Percentiles rank a stretch among this genome's conserved stretches.
Evolutionary conservation across 1,284 basidiomycete genomes (phyloP).

Genomic region (Trichosporon sp.): DNA sequence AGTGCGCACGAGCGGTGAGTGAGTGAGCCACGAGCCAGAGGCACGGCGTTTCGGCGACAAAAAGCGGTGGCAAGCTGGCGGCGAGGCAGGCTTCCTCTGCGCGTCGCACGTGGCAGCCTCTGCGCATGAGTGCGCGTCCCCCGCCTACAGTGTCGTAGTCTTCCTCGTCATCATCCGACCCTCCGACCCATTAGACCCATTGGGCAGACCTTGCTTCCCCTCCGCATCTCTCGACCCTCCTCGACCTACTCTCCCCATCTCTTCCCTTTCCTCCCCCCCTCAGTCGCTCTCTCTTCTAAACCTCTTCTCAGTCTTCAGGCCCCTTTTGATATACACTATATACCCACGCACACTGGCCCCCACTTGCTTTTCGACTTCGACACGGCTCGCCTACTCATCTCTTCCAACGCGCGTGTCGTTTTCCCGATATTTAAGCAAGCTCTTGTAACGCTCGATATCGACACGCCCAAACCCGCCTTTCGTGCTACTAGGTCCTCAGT

Average conservation of each 20-base stretch:
- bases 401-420: neutral
- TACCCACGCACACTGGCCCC: neutral
- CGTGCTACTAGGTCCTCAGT: neutral
- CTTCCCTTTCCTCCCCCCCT: neutral
- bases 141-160: neutral
- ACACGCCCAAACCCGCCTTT: neutral
- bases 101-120: neutral
- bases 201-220: neutral
- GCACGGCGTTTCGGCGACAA: conserved; percentile 1
- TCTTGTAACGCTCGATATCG: neutral
- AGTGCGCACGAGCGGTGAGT: neutral
- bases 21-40: neutral
- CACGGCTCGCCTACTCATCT: neutral
- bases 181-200: neutral
- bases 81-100: neutral
- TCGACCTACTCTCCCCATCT: neutral
- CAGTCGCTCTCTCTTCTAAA: neutral
- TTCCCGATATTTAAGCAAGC: neutral
- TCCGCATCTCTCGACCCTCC: neutral
- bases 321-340: neutral
- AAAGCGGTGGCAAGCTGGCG: neutral
- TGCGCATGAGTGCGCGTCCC: neutral
- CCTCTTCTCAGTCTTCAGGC: neutral
- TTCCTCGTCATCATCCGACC: neutral
- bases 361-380: neutral